Conservation (phyloP, 768 basidiomycete species). For the Podaxis carcinomalis region DNA sequence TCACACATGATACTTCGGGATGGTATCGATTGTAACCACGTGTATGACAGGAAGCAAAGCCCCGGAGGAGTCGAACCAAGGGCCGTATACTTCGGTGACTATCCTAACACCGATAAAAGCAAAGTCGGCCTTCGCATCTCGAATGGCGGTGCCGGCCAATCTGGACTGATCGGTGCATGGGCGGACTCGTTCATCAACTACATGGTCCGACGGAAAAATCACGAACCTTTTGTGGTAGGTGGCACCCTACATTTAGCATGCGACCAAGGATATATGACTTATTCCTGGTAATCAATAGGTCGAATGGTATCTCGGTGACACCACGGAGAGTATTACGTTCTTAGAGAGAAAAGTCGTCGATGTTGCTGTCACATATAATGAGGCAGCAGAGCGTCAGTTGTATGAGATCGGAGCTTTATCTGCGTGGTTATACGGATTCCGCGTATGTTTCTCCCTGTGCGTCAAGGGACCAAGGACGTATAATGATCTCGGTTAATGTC, state of each 20-base stretch:
- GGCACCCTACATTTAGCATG: neutral
- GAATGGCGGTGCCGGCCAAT: slow-evolving; percentile 48
- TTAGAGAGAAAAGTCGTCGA: slow-evolving; percentile 41
- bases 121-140: slow-evolving; percentile 39
- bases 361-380: slow-evolving; percentile 48
- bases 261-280: neutral
- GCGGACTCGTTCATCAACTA: slow-evolving; percentile 42
- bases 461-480: neutral
- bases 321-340: slow-evolving; percentile 42
- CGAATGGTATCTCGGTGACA: slow-evolving; percentile 56
- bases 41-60: too few relatives aligned
- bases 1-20: too few relatives aligned
- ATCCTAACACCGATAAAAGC: slow-evolving; percentile 20
- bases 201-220: slow-evolving; percentile 23
- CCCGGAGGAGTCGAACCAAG: slow-evolving; percentile 11
- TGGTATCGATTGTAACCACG: too few relatives aligned
- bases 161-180: slow-evolving; percentile 42
- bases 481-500: neutral
- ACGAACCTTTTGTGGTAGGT: slow-evolving; percentile 29
- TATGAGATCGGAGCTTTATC: slow-evolving; percentile 25
- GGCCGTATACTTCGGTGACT: slow-evolving; percentile 37
- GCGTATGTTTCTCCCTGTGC: slow-evolving; percentile 26
- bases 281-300: slow-evolving; percentile 28
- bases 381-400: slow-evolving; percentile 41
- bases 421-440: slow-evolving; percentile 36